Evolutionary conservation across 148 eudicot species (phyloP), one percentile per base, ranked within the genome.

Genomic region (Rhododendron williamsianum): DNA sequence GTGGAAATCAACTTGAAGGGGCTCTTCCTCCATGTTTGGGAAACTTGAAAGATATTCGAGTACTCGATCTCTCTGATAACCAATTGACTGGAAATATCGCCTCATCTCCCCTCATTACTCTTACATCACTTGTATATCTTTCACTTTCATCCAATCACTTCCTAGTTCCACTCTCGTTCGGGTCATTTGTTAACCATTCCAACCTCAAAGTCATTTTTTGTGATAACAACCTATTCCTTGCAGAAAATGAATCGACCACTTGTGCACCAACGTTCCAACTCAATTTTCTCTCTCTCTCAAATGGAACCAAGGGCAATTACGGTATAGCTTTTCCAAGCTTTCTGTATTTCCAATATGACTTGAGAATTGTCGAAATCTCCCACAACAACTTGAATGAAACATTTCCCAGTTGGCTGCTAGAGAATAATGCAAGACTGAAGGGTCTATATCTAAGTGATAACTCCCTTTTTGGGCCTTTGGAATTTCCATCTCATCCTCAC

Each of bases 31-130:
- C 45, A 16, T 83, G 85, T 60, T 27, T 83, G 25, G 85, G 58
- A 30, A 83, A 83, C 45, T 45, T 83, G 45, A 48, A 46, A 7
- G 18, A 58, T 15, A 67, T 83, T 69, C 56, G 65, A 30, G 38
- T 83, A 2, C 12, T 83, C 1, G 78, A 83, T 46, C 45, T 72
- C 63, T 25, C 41, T 30, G 0, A 15, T 9, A 83, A 72, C 27
- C 2, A 71, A 16, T 71, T 83, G 9, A 19, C 45, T 45, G 85
- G 85, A 72, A 83, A 83, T 48, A 71, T 83, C 15, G 79, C 60
- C 63, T 27, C 16, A 4, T 49, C 63, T 25, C 85, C 79, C 48
- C 78, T 83, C 11, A 10, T 19, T 25, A 25, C 16, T 3, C 85
- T 83, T 58, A 41, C 56, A 48, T 83, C 80, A 3, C 80, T 83